phyloP scores from a whole-genome alignment of 768 basidiomycete species.

The Mrakia gelida region DNA sequence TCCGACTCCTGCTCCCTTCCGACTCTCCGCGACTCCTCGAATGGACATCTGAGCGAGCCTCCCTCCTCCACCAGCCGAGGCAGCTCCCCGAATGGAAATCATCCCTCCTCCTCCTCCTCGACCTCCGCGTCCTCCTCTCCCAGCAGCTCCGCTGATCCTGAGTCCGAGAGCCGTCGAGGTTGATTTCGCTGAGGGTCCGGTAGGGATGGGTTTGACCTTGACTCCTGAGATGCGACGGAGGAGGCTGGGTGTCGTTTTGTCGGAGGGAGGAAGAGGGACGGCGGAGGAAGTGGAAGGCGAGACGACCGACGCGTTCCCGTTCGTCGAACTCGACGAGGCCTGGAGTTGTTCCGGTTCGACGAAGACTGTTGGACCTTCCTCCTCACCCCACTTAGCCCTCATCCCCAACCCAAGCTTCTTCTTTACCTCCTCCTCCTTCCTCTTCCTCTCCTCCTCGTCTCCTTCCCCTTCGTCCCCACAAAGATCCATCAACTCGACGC shows the following conservation, averaged over 20 bases:
- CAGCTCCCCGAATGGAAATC: neutral
- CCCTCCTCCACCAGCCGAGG: neutral
- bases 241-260: neutral
- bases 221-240: conserved; percentile 20
- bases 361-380: neutral
- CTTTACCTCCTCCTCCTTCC: conserved; percentile 1
- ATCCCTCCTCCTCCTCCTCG: neutral
- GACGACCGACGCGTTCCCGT: neutral
- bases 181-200: neutral
- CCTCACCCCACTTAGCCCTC: neutral
- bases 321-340: too few relatives aligned
- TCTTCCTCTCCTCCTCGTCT: neutral
- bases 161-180: neutral
- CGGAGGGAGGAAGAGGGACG: neutral
- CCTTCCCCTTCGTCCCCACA: neutral
- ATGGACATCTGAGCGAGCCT: neutral
- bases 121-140: neutral
- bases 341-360: neutral
- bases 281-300: neutral
- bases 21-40: neutral
- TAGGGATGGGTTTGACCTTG: conserved; percentile 1
- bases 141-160: neutral
- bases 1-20: neutral
- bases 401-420: conserved; percentile 8
- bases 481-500: conserved; percentile 6